Evolutionary conservation across 2,329 filamentous ascomycete genomes (phyloP), one percentile per base, ranked within the genome.

Genomic region (Elsinoe arachidis): DNA sequence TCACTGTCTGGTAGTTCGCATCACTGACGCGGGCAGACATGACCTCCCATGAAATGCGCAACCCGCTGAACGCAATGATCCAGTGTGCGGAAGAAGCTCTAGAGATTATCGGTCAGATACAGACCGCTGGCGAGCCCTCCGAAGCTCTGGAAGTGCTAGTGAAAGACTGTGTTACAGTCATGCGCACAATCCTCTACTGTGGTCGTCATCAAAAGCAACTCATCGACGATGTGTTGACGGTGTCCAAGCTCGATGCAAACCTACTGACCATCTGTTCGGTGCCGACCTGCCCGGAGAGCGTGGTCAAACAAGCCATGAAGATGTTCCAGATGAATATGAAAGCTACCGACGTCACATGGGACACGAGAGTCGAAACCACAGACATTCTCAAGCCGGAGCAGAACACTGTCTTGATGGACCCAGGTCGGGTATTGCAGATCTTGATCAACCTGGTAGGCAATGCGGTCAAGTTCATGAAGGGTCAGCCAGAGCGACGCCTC

Each of bases 181-280:
- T 63, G 1, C 60, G 61, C 21, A 69, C 64, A 9, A 66, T 69
- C 15, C 55, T 67, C 2, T 60, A 62, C 11, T 68, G 65, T 39
- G 62, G 63, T 3, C 58, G 61, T 23, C 65, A 68, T 44, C 64
- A 66, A 47, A 64, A 65, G 56, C 14, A 43, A 21, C 43, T 77
- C 43, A 74, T 77, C 11, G 74, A 76, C 60, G 75, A 78, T 57
- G 69, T 76, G 4, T 65, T 76, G 1, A 76, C 74, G 0, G 61
- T 76, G 15, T 73, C 70, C n/a, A 63, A 61, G 47, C 63, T 63
- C 1, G 61, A 63, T 37, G 56, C 62, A 5, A 57, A 57, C 12
- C 46, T 63, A 26, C 41, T 63, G 2, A 49, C 47, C 1, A 56
- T 63, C 4, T 51, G 46, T 34, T 59, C 60, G 3, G 46, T 54